Evolutionary conservation across 306 rosid genomes (phyloP), one percentile per base, ranked within the genome.

Genomic region (Sophora flavescens): DNA sequence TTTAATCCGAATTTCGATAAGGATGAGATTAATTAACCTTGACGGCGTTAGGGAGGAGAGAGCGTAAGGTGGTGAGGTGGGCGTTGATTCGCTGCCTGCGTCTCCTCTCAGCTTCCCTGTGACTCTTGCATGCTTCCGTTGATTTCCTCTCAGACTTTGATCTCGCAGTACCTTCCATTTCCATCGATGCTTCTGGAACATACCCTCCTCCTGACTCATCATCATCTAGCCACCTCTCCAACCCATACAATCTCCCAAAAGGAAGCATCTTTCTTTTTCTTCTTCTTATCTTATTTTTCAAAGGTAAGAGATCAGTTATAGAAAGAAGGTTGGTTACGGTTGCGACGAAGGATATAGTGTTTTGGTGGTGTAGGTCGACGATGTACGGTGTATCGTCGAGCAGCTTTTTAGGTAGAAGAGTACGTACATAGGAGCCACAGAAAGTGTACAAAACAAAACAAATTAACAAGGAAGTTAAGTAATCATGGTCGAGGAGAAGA

Each of bases 21-120:
- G n/a, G n/a, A n/a, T n/a, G n/a, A n/a, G n/a, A n/a, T n/a, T n/a
- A n/a, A n/a, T n/a, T 22, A 22, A 92, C 98, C 90, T 87, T 90
- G 57, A 88, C 71, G 74, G 91, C 35, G 78, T 78, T 86, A 5
- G 97, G 98, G 38, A 94, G 93, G 68, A 94, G 93, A 52, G 96
- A 67, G 12, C 98, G 96, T 4, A 94, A 86, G 53, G 94, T 89
- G 69, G 94, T 82, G 85, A 94, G 93, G 74, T 91, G 98, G 66
- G 89, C 68, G 79, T 94, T 94, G 93, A 91, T 94, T 76, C 98
- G 79, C 76, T 94, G 95, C 76, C 98, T 76, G 85, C 98, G 97
- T 68, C 93, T 86, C 81, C 96, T 91, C 84, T 94, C 98, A 0
- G 96, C 94, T 74, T 94, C 98, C 86, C 91, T 90, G 78, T 91